A percentile compares a stretch with the other conserved stretches of the same genome.
These are phyloP conservation scores for Hypoxylon rickii DNA, from an alignment of 495 filamentous ascomycete genomes.

Conservation along the genomic window DNA sequence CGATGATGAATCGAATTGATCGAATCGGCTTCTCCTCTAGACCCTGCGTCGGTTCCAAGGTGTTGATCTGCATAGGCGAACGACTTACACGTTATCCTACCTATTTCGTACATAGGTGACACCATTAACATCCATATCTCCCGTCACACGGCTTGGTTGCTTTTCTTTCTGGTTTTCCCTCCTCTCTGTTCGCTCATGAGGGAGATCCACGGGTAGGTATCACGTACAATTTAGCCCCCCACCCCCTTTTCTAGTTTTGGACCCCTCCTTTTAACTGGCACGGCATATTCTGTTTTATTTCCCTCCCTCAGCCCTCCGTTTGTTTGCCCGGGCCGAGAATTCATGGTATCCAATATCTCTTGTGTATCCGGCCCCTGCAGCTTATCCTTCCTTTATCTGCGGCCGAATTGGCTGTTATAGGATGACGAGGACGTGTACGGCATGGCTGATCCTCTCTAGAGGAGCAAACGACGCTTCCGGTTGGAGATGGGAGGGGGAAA, in stretches of 20 bases:
- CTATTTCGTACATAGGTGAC: too few species aligned
- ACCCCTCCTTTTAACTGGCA: conserved; percentile 5
- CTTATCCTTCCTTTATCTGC: conserved; percentile 12
- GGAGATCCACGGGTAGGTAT: too few species aligned
- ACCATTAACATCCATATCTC: conserved; percentile 23
- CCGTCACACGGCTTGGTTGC: conserved; percentile 30
- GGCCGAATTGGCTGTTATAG: conserved; percentile 19
- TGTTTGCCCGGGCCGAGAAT: conserved; percentile 1
- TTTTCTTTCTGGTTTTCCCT: conserved; percentile 5
- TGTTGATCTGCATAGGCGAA: too few species aligned
- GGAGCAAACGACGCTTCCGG: conserved; percentile 9
- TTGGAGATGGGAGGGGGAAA: neutral
- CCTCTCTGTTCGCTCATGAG: too few species aligned
- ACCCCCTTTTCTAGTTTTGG: conserved; percentile 8
- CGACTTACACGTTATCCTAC: too few species aligned
- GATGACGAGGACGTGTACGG: conserved; percentile 16
- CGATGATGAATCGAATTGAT: conserved; percentile 11
- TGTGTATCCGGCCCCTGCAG: conserved; percentile 26
- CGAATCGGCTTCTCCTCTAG: conserved; percentile 16
- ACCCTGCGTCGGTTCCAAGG: conserved; percentile 32
- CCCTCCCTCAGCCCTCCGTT: conserved; percentile 8
- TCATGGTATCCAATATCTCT: neutral
- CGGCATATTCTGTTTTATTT: conserved; percentile 7
- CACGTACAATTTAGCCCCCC: too few species aligned
- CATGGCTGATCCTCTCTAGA: conserved; percentile 8